Base-by-base conservation (phyloP, 352 stramenopile species). In the Pythium aquatile region DNA sequence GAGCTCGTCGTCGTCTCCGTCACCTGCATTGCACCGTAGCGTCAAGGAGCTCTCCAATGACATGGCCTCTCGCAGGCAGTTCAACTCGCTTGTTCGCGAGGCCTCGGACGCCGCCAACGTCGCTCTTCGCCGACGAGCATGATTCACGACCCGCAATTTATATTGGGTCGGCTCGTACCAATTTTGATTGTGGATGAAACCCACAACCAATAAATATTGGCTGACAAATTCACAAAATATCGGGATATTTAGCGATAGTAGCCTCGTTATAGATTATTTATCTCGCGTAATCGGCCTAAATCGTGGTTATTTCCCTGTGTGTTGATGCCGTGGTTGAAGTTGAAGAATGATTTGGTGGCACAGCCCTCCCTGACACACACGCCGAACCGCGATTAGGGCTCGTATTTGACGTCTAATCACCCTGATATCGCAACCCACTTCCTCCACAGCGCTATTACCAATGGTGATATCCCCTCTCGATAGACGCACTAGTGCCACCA, bases 291-390 rank as follows among this genome's bases (percentile, higher is more conserved):
- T 54, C 47, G 24, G 24, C 20, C 24, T 54, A 54, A 54, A 17
- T 54, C 28, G 47, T 35, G 9, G 24, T 20, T 54, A 54, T 24
- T 54, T 35, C 8, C 8, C 13, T n/a, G 47, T 26, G 49, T 42
- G 49, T 39, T 56, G 49, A 56, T 56, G 49, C 28, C 49, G 29
- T 37, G 49, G 55, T 68, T 68, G 62, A 68, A 68, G 62, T 63
- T 68, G 62, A 68, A 63, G 61, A 68, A 68, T 60, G 61, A 68
- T 54, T 58, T 63, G 55, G 62, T 40, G 24, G 39, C 35, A 68
- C 63, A 63, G 39, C 35, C 46, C 13, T 29, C 35, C 46, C 13
- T 29, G 20, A 66, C 60, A 35, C 59, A 67, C 44, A 10, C 44
- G 44, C 44, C 44, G 44, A 28, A 51, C 44, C 44, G 44, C 44